phyloP scores from a whole-genome alignment of 345 rosid genomes.

The Brassica nigra region DNA sequence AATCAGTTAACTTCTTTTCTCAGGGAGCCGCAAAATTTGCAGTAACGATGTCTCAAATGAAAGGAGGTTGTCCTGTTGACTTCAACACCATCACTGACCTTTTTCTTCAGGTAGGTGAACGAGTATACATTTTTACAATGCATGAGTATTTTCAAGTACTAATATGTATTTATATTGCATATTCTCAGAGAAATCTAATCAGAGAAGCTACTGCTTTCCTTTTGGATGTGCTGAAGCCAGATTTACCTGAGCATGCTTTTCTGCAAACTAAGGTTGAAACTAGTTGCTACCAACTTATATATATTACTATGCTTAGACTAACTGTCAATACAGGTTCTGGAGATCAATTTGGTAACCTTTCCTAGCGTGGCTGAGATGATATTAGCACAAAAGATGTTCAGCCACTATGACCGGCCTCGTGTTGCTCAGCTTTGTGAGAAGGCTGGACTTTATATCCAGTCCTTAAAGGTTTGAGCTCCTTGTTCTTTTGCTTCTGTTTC shows the following conservation, averaged over 20 bases:
- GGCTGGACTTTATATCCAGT: conserved; percentile 91
- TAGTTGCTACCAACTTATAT: not conserved
- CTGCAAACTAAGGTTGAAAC: conserved; percentile 83
- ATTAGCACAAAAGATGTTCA: conserved; percentile 96
- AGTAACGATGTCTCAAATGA: conserved; percentile 99
- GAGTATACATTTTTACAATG: not conserved
- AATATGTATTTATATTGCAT: not conserved
- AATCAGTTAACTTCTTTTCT: conserved; percentile 18
- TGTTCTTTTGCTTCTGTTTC: not conserved
- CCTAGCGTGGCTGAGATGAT: conserved; percentile 99
- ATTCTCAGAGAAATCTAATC: conserved; percentile 81
- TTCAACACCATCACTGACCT: conserved; percentile 97
- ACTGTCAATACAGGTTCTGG: conserved; percentile 72
- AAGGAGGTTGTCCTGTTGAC: conserved; percentile 97
- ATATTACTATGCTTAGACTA: not conserved
- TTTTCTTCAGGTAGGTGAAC: conserved; percentile 81
- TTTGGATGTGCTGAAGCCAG: conserved; percentile 92
- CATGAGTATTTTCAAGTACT: not conserved
- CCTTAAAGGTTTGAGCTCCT: conserved; percentile 68
- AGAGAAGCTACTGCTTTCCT: conserved; percentile 99
- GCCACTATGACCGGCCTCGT: conserved; percentile 97
- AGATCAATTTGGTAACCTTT: conserved; percentile 95
- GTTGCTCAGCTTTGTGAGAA: conserved; percentile 98
- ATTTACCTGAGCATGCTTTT: conserved; percentile 88
- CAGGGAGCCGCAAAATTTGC: conserved; percentile 99